Conservation (phyloP, 352 stramenopile species). For the Paralagenidium karlingii region DNA sequence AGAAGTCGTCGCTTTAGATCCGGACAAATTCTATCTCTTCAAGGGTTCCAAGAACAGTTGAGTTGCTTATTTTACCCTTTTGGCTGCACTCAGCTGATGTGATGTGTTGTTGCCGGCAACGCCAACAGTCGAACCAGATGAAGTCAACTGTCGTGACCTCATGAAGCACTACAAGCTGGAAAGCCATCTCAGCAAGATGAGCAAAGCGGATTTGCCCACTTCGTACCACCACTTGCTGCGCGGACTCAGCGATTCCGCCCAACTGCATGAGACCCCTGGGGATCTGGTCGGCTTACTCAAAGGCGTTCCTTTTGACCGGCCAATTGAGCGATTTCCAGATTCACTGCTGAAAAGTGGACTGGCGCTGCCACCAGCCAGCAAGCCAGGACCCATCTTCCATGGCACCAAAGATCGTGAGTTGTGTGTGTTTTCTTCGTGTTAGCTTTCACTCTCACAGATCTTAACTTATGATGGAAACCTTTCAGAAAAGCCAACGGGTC, state of each 20-base stretch:
- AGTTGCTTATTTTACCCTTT: conserved; percentile 1
- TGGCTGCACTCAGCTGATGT: not conserved
- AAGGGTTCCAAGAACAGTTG: conserved; percentile 41
- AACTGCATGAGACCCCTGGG: conserved; percentile 20
- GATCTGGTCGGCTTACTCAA: conserved; percentile 47
- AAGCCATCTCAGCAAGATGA: conserved; percentile 44
- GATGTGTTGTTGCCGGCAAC: not conserved
- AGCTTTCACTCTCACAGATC: too few species aligned
- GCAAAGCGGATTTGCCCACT: conserved; percentile 29
- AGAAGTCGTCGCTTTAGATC: too few species aligned
- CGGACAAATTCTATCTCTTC: conserved; percentile 45
- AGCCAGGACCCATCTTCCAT: conserved; percentile 39
- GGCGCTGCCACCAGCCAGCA: conserved; percentile 45
- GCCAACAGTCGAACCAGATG: conserved; percentile 35
- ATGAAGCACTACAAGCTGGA: conserved; percentile 63
- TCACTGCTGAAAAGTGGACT: conserved; percentile 57
- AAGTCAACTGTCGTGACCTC: conserved; percentile 38
- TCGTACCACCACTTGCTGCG: conserved; percentile 66
- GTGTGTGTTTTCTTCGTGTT: too few species aligned
- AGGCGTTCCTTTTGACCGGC: conserved; percentile 63
- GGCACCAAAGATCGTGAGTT: conserved; percentile 15
- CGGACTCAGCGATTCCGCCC: conserved; percentile 38
- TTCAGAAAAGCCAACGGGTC: conserved; percentile 23
- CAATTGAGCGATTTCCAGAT: conserved; percentile 61
- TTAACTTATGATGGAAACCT: not conserved